phyloP scores from a whole-genome alignment of 139 green algal genomes.

The Micractinium conductrix region DNA sequence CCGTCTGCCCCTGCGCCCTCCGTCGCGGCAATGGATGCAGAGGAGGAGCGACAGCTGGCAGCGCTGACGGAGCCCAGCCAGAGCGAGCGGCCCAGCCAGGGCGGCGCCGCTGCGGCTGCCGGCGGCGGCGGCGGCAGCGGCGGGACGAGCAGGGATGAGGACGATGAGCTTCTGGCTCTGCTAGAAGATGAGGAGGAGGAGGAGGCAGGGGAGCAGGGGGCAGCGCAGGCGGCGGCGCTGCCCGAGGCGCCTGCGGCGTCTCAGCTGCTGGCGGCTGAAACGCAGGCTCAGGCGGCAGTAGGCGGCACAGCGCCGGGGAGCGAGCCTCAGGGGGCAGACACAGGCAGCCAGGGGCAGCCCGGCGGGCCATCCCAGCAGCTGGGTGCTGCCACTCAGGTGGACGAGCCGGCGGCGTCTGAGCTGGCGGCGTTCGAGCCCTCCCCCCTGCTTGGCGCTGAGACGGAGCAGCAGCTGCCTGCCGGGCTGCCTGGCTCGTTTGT shows the following conservation, averaged over 20 bases:
- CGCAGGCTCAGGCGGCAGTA: no score
- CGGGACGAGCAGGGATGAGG: not conserved
- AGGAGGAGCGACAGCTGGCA: constrained; percentile 33
- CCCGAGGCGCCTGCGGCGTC: not conserved
- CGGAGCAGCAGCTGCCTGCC: not conserved
- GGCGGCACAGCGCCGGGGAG: no score
- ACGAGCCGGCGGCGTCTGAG: not conserved
- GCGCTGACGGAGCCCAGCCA: constrained; percentile 17
- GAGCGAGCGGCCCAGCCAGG: not conserved
- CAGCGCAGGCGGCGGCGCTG: no score
- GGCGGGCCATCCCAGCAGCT: not conserved
- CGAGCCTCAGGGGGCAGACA: no score
- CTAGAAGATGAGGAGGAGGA: not conserved
- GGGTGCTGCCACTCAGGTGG: not conserved
- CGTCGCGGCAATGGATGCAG: not conserved
- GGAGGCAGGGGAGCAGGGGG: not conserved
- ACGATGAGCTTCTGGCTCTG: not conserved
- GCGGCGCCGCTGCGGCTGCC: not conserved
- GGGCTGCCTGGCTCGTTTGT: not conserved
- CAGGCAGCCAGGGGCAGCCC: no score
- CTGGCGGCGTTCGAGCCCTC: not conserved
- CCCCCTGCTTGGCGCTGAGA: not conserved
- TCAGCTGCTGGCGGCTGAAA: not conserved
- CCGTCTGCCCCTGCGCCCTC: not conserved
- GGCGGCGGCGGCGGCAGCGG: not conserved